These are phyloP conservation scores for Pythium grandisporangium DNA, from an alignment of 352 stramenopile species.

Conservation along the genomic window DNA sequence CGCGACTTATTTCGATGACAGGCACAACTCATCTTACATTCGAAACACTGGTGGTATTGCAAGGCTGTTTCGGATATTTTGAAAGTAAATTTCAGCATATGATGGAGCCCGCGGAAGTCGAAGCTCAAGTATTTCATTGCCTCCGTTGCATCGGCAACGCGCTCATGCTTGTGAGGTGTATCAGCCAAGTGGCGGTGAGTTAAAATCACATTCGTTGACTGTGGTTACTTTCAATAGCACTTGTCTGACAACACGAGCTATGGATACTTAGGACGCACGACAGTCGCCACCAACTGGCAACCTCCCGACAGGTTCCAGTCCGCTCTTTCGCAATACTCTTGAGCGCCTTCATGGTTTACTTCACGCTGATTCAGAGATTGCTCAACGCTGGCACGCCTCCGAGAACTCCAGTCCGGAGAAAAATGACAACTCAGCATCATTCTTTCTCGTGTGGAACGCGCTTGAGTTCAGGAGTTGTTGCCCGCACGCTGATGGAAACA, in stretches of 20 bases:
- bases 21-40: too few species aligned
- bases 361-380: too few species aligned
- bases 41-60: too few species aligned
- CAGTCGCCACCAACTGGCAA: too few species aligned
- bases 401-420: constrained; percentile 27
- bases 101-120: constrained; percentile 68
- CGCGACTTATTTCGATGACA: background rate
- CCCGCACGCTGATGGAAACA: constrained; percentile 5
- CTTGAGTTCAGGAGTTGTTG: constrained; percentile 54
- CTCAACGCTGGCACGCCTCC: too few species aligned
- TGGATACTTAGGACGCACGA: background rate
- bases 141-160: constrained; percentile 74
- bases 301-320: background rate
- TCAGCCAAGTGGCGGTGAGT: constrained; percentile 27
- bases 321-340: constrained; percentile 3
- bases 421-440: constrained; percentile 27
- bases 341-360: constrained; percentile 12
- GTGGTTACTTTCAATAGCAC: background rate
- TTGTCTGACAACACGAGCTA: background rate
- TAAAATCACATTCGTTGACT: background rate
- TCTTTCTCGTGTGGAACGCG: constrained; percentile 55
- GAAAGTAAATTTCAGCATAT: constrained; percentile 76
- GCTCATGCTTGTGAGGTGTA: constrained; percentile 42
- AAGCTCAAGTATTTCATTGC: constrained; percentile 77
- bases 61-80: constrained; percentile 74